Evolutionary conservation across 23 red algal species (phyloP), one percentile per base, ranked within the genome.

Genomic region (Gracilaria domingensis): DNA sequence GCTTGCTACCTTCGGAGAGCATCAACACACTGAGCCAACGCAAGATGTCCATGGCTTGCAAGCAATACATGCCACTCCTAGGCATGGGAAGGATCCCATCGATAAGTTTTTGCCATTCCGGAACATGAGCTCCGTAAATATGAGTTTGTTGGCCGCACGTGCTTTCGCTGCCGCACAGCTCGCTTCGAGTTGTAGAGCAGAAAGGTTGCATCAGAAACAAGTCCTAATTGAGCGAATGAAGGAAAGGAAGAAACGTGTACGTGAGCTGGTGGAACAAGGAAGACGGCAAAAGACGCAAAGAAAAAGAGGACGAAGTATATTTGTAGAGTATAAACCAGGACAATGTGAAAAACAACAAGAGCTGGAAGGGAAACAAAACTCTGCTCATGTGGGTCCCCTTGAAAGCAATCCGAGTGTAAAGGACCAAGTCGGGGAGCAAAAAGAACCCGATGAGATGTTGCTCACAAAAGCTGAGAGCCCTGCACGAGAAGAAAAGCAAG

Each of bases 121-220:
- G 4, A 37, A 65, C 28, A 67, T 67, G 60, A 37, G 58, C 39
- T 65, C 83, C 37, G 65, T 11, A 30, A 40, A 30, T 36, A 55
- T 55, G 65, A 48, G 49, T 32, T 29, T 86, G 42, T 44, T 35
- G 21, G 34, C 45, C 42, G 66, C 60, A 23, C 60, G 83, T 8
- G 83, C 83, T 3, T 72, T 86, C 18, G 62, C 66, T 21, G n/a
- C 66, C 28, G 83, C 83, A 26, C 60, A 86, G 23, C 24, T 56
- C 12, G 83, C 83, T 20, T 33, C 37, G 21, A 32, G 38, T 18
- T 47, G 37, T 35, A 20, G 83, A 26, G 26, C 23, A 14, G 44
- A 44, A 53, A 35, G 26, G 20, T 74, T 86, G 65, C 58, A 74
- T 17, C 37, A 72, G 16, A 45, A 39, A 35, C 58, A 49, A 39